A percentile compares a stretch with the other conserved stretches of the same genome.
phyloP scores from a whole-genome alignment of 2,329 filamentous ascomycete species.

The Cladophialophora exuberans region DNA sequence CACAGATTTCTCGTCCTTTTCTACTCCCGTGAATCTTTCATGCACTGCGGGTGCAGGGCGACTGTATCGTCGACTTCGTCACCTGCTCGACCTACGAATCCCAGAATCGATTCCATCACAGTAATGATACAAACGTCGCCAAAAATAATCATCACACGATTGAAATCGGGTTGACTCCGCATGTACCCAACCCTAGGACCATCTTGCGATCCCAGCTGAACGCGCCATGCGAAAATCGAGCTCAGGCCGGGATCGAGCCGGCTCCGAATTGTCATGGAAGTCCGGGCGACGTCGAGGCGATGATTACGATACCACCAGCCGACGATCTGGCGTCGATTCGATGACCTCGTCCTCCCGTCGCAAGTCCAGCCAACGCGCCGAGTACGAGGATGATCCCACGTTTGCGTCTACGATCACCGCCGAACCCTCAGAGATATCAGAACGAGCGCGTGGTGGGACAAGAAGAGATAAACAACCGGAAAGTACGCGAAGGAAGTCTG shows the following conservation, averaged over 20 bases:
- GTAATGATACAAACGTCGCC: slow-evolving; percentile 8
- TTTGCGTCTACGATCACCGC: slow-evolving; percentile 14
- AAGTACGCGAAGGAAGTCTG: slow-evolving; percentile 7
- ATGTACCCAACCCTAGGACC: slow-evolving; percentile 21
- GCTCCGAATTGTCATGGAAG: slow-evolving; percentile 26
- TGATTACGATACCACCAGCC: slow-evolving; percentile 15
- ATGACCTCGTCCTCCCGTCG: slow-evolving; percentile 27
- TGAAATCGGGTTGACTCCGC: slow-evolving; percentile 5
- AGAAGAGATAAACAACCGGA: slow-evolving; percentile 6
- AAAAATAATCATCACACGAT: neutral
- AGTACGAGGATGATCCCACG: slow-evolving; percentile 11
- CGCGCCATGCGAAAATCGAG: slow-evolving; percentile 31
- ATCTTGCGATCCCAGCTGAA: slow-evolving; percentile 9
- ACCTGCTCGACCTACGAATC: slow-evolving; percentile 2
- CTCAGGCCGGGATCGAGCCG: slow-evolving; percentile 28
- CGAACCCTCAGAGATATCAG: slow-evolving; percentile 22
- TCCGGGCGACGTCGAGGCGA: slow-evolving; percentile 25
- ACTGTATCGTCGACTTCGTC: neutral
- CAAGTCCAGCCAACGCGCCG: slow-evolving; percentile 17
- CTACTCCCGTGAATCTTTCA: neutral
- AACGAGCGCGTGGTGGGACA: neutral
- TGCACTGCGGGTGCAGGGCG: neutral
- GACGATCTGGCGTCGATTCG: slow-evolving; percentile 19
- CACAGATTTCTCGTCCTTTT: neutral
- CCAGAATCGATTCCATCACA: neutral